Evolutionary conservation across 2,329 filamentous ascomycete genomes (phyloP).

Genomic region (Aspergillus felis): DNA sequence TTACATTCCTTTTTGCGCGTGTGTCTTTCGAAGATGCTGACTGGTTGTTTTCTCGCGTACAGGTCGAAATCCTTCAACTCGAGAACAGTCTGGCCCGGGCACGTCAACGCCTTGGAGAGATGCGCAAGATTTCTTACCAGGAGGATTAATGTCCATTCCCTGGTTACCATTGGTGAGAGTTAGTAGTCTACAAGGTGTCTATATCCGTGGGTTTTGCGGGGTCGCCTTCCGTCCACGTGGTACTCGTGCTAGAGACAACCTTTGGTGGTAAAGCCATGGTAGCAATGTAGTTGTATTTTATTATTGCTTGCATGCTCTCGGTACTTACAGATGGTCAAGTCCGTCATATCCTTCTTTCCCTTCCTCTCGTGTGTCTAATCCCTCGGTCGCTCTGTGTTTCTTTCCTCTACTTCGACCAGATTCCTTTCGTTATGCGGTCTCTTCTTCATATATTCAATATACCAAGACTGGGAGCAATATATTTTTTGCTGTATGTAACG

Average conservation of each 20-base stretch:
- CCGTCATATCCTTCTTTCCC: not conserved
- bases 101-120: slow-evolving; percentile 82
- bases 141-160: slow-evolving; percentile 54
- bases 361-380: not conserved
- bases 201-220: not conserved
- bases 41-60: slow-evolving; percentile 10
- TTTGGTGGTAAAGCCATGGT: not conserved
- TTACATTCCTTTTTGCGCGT: not conserved
- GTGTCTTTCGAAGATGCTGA: not conserved
- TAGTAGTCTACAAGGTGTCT: not conserved
- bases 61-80: slow-evolving; percentile 96
- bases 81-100: slow-evolving; percentile 81
- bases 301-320: not conserved
- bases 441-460: slow-evolving; percentile 1
- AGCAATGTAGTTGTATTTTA: not conserved
- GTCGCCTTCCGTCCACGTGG: not conserved
- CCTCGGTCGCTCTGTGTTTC: not conserved
- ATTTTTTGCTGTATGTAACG: not conserved
- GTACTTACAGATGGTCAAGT: not conserved
- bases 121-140: slow-evolving; percentile 95
- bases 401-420: not conserved
- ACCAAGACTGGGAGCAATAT: not conserved
- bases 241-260: not conserved
- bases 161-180: not conserved
- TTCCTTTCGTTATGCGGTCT: slow-evolving; percentile 2